Base-by-base conservation (phyloP, 805 yeast species). In the Cyberlindnera lachancei region DNA sequence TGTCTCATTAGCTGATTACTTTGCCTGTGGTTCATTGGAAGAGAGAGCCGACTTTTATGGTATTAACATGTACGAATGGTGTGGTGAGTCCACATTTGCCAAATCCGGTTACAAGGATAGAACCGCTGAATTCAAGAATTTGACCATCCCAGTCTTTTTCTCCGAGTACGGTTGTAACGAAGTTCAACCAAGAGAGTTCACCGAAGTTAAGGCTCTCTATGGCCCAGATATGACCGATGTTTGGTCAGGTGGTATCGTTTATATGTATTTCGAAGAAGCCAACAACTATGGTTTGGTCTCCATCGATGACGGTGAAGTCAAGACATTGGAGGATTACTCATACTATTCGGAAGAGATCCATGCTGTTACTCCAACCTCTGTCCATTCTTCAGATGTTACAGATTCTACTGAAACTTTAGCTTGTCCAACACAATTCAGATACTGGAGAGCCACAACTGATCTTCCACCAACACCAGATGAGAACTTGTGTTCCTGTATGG, bases 181-280 rank as follows among this genome's bases (percentile, higher is more conserved):
- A 39, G 79, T 74, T 37, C 44, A 47, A 25, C 90, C 90, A 61
- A 76, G 90, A 73, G 55, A 57, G 43, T 82, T 82, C 71, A 65
- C 74, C 36, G 90, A 81, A 61, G 82, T 82, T 44, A 72, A 61
- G 27, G 67, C 86, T 37, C 51, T 82, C 24, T 82, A 70, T 62
- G 64, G 78, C 42, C 54, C 56, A 31, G 64, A 80, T 24, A 82
- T 82, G 94, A 80, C 87, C 42, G 80, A 69, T 56, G 79, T 79
- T 39, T 82, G 90, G 92, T 81, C 90, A 31, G 90, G 94, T 63
- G 94, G 90, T 72, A 81, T 82, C 52, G 90, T 81, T 34, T 82
- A 80, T 66, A 75, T 81, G 88, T 82, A 81, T 64, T 82, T 74
- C 61, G 70, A 82, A 64, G 90, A 82, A 64, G 63, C 61, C 35